Evolutionary conservation across 208 protist species (phyloP).

Genomic region (Blastocrithidia nonstop): DNA sequence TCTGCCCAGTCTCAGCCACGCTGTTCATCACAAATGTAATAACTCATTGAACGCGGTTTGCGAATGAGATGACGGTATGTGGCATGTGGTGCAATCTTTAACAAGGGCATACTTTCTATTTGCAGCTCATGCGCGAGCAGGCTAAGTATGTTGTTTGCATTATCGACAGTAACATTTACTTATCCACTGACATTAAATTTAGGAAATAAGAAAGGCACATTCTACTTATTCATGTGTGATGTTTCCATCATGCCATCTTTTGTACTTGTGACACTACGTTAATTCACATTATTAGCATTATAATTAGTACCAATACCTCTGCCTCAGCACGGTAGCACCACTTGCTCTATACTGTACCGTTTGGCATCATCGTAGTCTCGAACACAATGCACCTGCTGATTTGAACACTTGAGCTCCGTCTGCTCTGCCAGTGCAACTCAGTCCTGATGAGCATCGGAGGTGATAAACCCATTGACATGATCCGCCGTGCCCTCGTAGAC

Average conservation of each 20-base stretch:
- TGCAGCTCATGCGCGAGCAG: slow-evolving; percentile 31
- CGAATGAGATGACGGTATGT: slow-evolving; percentile 43
- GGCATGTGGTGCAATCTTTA: slow-evolving; percentile 31
- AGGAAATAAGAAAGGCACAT: no score
- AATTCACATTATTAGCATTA: slow-evolving; percentile 2
- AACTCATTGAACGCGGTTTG: slow-evolving; percentile 12
- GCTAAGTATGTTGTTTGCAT: slow-evolving; percentile 8
- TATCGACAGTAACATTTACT: slow-evolving; percentile 11
- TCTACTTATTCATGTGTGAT: no score
- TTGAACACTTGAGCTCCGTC: slow-evolving; percentile 2
- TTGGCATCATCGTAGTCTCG: slow-evolving; percentile 20
- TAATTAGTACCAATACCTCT: no score
- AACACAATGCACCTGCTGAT: slow-evolving; percentile 10
- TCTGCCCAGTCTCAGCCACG: slow-evolving; percentile 69
- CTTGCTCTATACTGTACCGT: slow-evolving; percentile 23
- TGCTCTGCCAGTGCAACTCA: neutral
- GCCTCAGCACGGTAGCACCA: slow-evolving; percentile 59
- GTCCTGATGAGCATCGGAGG: slow-evolving; percentile 20
- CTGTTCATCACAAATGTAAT: slow-evolving; percentile 48
- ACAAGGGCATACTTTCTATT: slow-evolving; percentile 25
- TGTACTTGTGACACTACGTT: neutral
- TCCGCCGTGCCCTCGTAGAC: slow-evolving; percentile 46
- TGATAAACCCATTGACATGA: slow-evolving; percentile 48
- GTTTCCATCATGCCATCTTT: no score
- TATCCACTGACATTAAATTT: no score